Conservation (phyloP, 192 early-diverging fungal species). For the Lobosporangium transversale region DNA sequence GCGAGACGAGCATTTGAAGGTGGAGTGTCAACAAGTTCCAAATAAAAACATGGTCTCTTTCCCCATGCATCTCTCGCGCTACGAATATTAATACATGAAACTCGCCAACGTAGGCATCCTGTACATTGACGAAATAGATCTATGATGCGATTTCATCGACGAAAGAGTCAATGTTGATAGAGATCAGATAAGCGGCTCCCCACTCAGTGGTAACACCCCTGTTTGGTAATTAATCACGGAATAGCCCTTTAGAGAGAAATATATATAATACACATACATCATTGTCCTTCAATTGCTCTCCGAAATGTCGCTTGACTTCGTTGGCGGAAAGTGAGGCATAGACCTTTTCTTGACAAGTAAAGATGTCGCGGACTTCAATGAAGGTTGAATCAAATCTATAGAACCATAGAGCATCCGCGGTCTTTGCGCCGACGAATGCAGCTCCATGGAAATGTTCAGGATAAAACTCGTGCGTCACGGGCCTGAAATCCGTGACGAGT, state of each 20-base stretch:
- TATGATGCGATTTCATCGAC: conserved; percentile 3
- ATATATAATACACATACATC: too few relatives aligned
- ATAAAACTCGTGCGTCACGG: conserved; percentile 48
- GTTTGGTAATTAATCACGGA: not conserved
- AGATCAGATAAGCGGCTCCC: too few relatives aligned
- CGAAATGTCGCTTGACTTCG: conserved; percentile 42
- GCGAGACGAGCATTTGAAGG: conserved; percentile 38
- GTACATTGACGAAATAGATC: conserved; percentile 45
- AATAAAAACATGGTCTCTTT: conserved; percentile 46
- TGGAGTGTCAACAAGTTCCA: conserved; percentile 48
- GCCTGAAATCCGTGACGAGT: conserved; percentile 41
- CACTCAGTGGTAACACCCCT: too few relatives aligned
- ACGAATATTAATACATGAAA: conserved; percentile 40
- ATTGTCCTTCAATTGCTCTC: conserved; percentile 2
- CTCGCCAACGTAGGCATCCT: conserved; percentile 48
- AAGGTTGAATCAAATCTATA: conserved; percentile 42
- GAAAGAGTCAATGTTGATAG: not conserved
- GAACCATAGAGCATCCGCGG: conserved; percentile 44
- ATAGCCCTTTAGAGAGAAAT: too few relatives aligned
- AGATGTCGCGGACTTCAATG: conserved; percentile 50
- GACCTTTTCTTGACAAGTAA: conserved; percentile 47
- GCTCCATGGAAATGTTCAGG: conserved; percentile 38
- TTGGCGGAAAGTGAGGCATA: conserved; percentile 37
- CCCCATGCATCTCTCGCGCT: conserved; percentile 26
- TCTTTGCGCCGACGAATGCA: conserved; percentile 40